Base-by-base conservation (phyloP, 148 eudicot species). In the Bassia scoparia region DNA sequence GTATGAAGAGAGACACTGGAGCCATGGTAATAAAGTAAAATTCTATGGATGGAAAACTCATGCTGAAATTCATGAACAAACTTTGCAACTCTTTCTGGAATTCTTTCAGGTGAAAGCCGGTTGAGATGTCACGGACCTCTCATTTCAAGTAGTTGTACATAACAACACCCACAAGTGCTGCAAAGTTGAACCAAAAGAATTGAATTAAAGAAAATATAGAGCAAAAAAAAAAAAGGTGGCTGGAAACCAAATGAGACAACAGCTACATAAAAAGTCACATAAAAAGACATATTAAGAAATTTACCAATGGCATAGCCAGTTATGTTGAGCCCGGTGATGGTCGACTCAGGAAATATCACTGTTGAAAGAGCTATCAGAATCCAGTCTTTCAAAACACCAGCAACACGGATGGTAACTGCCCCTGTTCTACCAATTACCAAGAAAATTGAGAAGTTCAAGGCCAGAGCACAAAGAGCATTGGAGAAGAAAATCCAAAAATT, bases 381-480 rank as follows among this genome's bases (percentile, higher is more conserved):
- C 98, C 96, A 93, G 73, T 93, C 96, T 82, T 92, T 92, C 50
- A 92, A 56, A 49, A 92, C 98, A 58, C 98, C 96, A 83, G 97
- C 97, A 74, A 92, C 97, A 64, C 97, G 89, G 70, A 88, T 81
- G 50, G 97, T 90, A 71, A 92, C 96, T 15, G 96, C 97, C 75
- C 97, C 87, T 54, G 97, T 90, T 90, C 97, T 84, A 80, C 97
- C 97, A 41, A 92, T 90, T 50, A 88, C 97, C 73, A 90, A 78
- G 84, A 92, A 89, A 67, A 92, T 92, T 43, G 97, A 90, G 89
- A 92, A 88, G 81, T 92, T 92, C 86, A 92, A 87, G 44, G 96
- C 96, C 63, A 92, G 75, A 61, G 97, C 97, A 48, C 96, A 88
- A 52, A 90, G 50, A 26, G 97, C 96, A 79, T 92, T 92, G 30